A percentile compares a stretch with the other conserved stretches of the same genome.
Evolutionary conservation across 1,284 basidiomycete genomes (phyloP).

Genomic region (Heterobasidion irregulare): DNA sequence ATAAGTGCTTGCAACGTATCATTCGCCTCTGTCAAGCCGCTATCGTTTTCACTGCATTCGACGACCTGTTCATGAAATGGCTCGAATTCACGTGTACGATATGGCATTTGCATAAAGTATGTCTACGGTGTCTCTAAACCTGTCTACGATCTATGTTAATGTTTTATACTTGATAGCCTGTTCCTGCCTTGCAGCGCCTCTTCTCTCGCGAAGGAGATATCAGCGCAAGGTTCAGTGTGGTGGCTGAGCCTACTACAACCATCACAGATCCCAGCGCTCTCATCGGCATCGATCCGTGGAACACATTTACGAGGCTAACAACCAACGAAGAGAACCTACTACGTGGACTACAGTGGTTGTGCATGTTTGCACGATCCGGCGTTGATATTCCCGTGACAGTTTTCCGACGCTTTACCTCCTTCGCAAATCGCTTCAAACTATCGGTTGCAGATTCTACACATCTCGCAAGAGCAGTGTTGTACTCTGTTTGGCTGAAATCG

Average conservation of each 20-base stretch:
- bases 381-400: conserved; percentile 52
- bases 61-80: conserved; percentile 60
- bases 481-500: conserved; percentile 45
- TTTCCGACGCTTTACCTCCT: conserved; percentile 36
- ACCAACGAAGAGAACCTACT: conserved; percentile 36
- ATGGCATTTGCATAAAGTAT: conserved; percentile 29
- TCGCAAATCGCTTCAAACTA: conserved; percentile 30
- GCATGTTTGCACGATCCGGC: conserved; percentile 57
- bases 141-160: neutral
- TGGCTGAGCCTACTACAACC: conserved; percentile 10
- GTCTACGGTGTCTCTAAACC: conserved; percentile 8
- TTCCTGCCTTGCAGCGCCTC: conserved; percentile 48
- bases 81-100: conserved; percentile 37
- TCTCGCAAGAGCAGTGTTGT: conserved; percentile 40
- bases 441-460: conserved; percentile 36
- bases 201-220: conserved; percentile 45
- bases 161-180: conserved; percentile 25
- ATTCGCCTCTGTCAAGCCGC: conserved; percentile 44
- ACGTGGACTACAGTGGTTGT: conserved; percentile 55
- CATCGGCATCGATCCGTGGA: conserved; percentile 45
- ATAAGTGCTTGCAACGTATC: conserved; percentile 40
- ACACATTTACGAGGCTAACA: conserved; percentile 37
- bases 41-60: conserved; percentile 52
- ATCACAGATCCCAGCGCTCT: conserved; percentile 20
- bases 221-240: conserved; percentile 20